Evolutionary conservation across 1,139 yeast genomes (phyloP), one percentile per base, ranked within the genome.

Genomic region (Saccharomyces hybrid): DNA sequence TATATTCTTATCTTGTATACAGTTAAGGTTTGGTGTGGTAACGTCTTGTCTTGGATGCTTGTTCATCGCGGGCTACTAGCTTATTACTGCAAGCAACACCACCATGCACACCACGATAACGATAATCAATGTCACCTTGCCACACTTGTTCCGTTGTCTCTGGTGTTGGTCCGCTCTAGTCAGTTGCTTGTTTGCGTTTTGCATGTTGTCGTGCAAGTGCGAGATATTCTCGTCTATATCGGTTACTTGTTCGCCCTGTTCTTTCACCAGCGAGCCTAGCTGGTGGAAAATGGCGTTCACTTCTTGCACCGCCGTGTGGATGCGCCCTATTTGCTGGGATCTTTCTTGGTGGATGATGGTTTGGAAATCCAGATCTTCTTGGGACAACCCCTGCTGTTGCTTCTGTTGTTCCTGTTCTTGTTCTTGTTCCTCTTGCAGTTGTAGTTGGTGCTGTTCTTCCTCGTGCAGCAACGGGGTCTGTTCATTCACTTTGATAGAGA

Each of bases 221-320:
- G 83, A 72, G 51, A 90, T 76, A 68, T 89, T 89, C 57, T 86
- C 89, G 64, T 89, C 97, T 16, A 90, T 82, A 0, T 89, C 81
- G 66, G 88, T 96, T 28, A 90, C 78, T 60, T 87, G 91, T 44
- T 81, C 84, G 4, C 96, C 96, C 67, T 90, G 97, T 66, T 88
- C 93, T 53, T 78, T 77, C 1, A 90, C 95, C 61, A 90, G 72
- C 46, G 82, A 79, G 14, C 90, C 90, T 58, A 90, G 72, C 62
- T 89, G 96, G 60, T 84, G 83, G 69, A 89, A 90, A 1, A 90
- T 89, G 6, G 90, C 78, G 66, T 90, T 89, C 50, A 90, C 89
- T 62, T 90, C 97, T 57, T 78, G 78, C 6, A 90, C 88, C 0
- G 96, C 95, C 52, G 82, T 81, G 47, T 86, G 82, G 6, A 90